Evolutionary conservation across 345 rosid species (phyloP).

Genomic region (Capsella bursapastoris): DNA sequence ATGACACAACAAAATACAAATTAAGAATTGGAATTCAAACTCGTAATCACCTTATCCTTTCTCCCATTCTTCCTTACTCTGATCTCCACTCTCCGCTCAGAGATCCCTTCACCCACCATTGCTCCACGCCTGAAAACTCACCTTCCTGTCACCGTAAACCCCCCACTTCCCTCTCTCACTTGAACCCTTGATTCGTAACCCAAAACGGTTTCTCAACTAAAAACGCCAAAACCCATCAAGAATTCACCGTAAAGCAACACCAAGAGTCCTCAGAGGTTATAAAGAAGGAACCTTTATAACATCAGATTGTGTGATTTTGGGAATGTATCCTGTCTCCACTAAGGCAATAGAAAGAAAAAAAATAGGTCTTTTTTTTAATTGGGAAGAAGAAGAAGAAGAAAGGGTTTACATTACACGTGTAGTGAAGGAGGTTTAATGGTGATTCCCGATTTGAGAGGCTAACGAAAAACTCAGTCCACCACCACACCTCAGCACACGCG

Average conservation of each 20-base stretch:
- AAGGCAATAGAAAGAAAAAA: slow-evolving; percentile 1
- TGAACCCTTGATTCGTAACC: slow-evolving; percentile 1
- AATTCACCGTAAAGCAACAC: slow-evolving; percentile 20
- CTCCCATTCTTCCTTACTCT: slow-evolving; percentile 63
- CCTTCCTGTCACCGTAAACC: too few species aligned
- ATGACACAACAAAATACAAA: background rate
- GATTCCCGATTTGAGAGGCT: slow-evolving; percentile 30
- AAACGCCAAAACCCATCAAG: slow-evolving; percentile 28
- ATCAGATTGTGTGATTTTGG: background rate
- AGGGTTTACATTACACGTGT: slow-evolving; percentile 42
- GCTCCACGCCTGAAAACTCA: slow-evolving; percentile 1
- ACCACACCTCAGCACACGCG: slow-evolving; percentile 19
- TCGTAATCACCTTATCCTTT: slow-evolving; percentile 68
- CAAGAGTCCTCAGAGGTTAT: background rate
- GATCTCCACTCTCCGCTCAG: slow-evolving; percentile 68
- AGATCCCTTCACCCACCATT: slow-evolving; percentile 42
- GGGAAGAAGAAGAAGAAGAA: background rate
- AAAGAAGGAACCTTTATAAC: slow-evolving; percentile 24
- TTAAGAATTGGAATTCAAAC: background rate
- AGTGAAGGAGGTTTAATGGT: slow-evolving; percentile 20
- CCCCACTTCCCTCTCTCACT: slow-evolving; percentile 8
- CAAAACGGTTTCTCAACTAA: slow-evolving; percentile 16
- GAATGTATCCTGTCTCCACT: slow-evolving; percentile 20
- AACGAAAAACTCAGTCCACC: slow-evolving; percentile 35
- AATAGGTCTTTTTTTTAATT: slow-evolving; percentile 7